Evolutionary conservation across 805 yeast genomes (phyloP).

Genomic region (Teunomyces aglyptinius): DNA sequence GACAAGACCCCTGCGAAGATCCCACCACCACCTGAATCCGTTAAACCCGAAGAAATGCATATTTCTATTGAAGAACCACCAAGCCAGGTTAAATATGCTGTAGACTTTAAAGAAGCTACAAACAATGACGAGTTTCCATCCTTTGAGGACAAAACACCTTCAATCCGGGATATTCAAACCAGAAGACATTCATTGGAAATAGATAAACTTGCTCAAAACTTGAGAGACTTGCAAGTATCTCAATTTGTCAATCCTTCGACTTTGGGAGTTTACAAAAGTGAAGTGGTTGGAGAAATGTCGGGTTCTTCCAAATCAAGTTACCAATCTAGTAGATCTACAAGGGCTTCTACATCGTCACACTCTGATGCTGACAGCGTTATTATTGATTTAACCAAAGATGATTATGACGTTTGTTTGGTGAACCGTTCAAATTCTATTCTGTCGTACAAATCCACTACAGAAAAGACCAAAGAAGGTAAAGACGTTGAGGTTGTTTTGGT

Average conservation of each 20-base stretch:
- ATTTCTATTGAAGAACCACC: conserved; percentile 41
- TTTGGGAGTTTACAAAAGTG: not conserved
- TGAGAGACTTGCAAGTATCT: conserved; percentile 8
- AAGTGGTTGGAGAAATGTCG: conserved; percentile 5
- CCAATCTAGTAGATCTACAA: conserved; percentile 28
- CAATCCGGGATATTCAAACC: conserved; percentile 11
- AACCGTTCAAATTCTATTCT: conserved; percentile 33
- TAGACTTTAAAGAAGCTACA: conserved; percentile 37
- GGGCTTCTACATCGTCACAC: conserved; percentile 26
- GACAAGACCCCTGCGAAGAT: not conserved
- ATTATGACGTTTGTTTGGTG: conserved; percentile 36
- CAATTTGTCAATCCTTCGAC: conserved; percentile 5
- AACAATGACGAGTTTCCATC: conserved; percentile 7
- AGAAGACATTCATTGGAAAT: conserved; percentile 7
- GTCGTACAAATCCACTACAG: conserved; percentile 41
- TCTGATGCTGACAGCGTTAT: conserved; percentile 39
- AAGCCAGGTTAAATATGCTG: conserved; percentile 31
- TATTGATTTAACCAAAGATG: conserved; percentile 42
- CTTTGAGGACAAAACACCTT: conserved; percentile 7
- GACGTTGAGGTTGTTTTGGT: conserved; percentile 44
- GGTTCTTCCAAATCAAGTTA: conserved; percentile 23
- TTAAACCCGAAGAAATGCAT: conserved; percentile 8
- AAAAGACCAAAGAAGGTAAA: conserved; percentile 35
- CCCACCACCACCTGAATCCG: not conserved
- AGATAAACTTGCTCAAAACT: conserved; percentile 5